Percentiles rank a stretch among this genome's conserved stretches.
phyloP scores from a whole-genome alignment of 768 basidiomycete genomes.

The Suillus spraguei region DNA sequence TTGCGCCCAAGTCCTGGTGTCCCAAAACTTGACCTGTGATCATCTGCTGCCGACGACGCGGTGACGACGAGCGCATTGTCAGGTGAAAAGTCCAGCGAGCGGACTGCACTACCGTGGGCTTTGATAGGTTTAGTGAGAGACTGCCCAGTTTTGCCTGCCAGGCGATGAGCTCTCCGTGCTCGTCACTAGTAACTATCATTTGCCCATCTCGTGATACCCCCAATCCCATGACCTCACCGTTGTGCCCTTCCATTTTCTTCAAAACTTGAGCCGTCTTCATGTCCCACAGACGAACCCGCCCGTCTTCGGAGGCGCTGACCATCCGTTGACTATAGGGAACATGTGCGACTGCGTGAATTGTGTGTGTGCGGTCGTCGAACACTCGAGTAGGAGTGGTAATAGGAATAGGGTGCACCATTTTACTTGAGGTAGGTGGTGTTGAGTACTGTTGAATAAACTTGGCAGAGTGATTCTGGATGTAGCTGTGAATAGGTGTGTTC shows the following conservation, averaged over 20 bases:
- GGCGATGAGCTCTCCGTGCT: slow-evolving; percentile 1
- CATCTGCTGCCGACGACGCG: neutral
- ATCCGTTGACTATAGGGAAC: neutral
- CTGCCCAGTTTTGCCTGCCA: neutral
- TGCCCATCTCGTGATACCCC: neutral
- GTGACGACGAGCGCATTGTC: neutral
- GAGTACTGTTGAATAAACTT: neutral
- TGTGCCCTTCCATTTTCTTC: neutral
- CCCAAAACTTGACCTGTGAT: neutral
- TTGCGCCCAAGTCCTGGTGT: neutral
- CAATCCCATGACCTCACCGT: neutral
- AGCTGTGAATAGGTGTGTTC: neutral
- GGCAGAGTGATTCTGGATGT: neutral
- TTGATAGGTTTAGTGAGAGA: neutral
- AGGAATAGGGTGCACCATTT: neutral
- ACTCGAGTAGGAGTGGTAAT: neutral
- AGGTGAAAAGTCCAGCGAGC: neutral
- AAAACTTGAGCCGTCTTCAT: neutral
- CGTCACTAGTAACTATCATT: neutral
- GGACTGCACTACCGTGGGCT: neutral
- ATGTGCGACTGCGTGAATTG: neutral
- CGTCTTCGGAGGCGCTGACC: neutral
- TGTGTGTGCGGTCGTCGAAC: neutral
- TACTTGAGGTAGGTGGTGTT: neutral
- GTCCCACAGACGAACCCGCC: neutral